Conservation (phyloP, 148 eudicot species). For the Bassia scoparia region DNA sequence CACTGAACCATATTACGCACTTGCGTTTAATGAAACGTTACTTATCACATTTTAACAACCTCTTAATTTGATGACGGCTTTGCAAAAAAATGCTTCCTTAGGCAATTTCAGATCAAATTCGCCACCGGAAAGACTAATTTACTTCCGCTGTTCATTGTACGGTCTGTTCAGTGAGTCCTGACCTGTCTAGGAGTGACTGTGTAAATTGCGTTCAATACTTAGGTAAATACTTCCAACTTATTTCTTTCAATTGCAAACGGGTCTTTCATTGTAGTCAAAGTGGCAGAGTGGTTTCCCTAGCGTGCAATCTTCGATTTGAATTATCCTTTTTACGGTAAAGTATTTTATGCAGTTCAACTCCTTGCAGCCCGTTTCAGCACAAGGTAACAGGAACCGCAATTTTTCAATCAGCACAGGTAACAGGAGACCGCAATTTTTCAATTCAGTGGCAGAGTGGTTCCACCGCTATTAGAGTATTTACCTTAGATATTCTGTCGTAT, state of each 20-base stretch:
- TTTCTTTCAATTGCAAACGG: background rate
- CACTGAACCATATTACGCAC: background rate
- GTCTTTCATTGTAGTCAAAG: constrained; percentile 12
- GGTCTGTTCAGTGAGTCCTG: constrained; percentile 29
- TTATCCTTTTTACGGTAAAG: constrained; percentile 25
- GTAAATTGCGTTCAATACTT: constrained; percentile 4
- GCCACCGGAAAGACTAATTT: constrained; percentile 21
- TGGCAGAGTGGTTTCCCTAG: constrained; percentile 20
- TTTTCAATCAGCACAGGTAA: too few species aligned
- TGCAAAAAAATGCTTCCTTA: constrained; percentile 12
- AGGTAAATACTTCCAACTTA: background rate
- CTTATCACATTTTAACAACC: constrained; percentile 9
- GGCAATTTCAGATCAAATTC: constrained; percentile 22
- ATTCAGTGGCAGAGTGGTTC: background rate
- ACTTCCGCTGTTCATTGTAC: constrained; percentile 10
- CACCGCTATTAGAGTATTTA: background rate
- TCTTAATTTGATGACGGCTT: background rate
- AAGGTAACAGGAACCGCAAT: background rate
- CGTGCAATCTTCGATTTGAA: constrained; percentile 29
- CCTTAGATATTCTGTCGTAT: too few species aligned
- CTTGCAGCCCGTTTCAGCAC: background rate
- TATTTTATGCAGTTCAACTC: constrained; percentile 4
- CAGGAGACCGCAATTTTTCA: too few species aligned
- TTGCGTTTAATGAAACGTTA: background rate
- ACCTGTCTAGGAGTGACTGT: constrained; percentile 21